Evolutionary conservation across 2,329 filamentous ascomycete species (phyloP), one percentile per base, ranked within the genome.

Genomic region (Calonectria crousiana): DNA sequence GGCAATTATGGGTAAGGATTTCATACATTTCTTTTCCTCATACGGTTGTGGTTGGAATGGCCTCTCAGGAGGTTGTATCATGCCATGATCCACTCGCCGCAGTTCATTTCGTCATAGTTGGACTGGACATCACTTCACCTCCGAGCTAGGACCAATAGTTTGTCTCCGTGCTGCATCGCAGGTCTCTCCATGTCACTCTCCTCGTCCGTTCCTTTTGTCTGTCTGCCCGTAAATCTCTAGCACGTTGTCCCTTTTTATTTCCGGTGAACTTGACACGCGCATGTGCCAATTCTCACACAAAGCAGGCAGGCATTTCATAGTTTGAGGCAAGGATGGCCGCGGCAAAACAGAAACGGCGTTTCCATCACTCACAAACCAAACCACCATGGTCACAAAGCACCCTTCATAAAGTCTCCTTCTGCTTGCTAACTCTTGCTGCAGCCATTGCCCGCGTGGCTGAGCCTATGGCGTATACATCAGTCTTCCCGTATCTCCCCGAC

Each of bases 371-470:
- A 58, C 51, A 52, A 34, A 56, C 32, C 36, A 49, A 62, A 20
- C 30, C 60, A 75, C 53, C 44, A 64, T 76, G 73, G 71, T 77
- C 79, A 76, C 67, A 74, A 74, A 52, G 67, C 76, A 76, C 72
- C 72, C 62, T 56, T 41, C 49, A 41, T 36, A 34, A n/a, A 20
- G 60, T 68, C 49, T 20, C 32, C 36, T 73, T 70, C 71, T 78
- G 62, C 38, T 72, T 74, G 80, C 85, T 87, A 81, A 88, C 81
- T 74, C 71, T 44, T 56, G 20, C 18, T 38, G 72, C 78, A 95
- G 94, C 93, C 82, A 89, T 95, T 86, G 95, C 93, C 82, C 90
- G 94, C 81, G 94, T 96, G 81, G 93, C 94, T 74, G 94, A 96
- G 83, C 94, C 94, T 11, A 86, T 93, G 74, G 90, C 93, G 10